Base-by-base conservation (phyloP, 2,329 filamentous ascomycete genomes). In the Phyllosticta paracitricarpa region DNA sequence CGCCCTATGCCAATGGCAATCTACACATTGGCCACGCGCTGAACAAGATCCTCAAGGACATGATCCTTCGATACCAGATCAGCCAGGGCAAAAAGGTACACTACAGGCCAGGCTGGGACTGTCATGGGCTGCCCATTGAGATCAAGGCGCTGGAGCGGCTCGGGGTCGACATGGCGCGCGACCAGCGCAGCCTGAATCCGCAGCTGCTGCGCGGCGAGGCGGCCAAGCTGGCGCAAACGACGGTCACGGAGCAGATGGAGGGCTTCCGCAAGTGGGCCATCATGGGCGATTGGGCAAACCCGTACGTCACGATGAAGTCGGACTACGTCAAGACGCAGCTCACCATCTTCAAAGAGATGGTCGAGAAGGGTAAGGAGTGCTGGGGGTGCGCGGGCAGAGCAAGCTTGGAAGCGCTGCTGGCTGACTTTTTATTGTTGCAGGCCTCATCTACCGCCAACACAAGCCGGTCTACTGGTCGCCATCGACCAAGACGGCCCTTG, bases 11-110 rank as follows among this genome's bases (percentile, higher is more conserved):
- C 65, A 99, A 99, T 76, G 94, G 94, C 14, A 83, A 82, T 54
- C 82, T 99, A 9, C 94, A 99, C 70, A 85, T 95, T 63, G 94
- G 94, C 2, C 94, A 99, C 79, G 91, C 94, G 40, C 79, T 99
- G 71, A 99, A 99, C 76, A 99, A 99, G 77, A 88, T 97, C 67
- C 80, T 96, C 63, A 99, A 99, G 78, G 94, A 99, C 75, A 89
- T 97, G 69, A 89, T 96, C 64, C 81, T 91, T 67, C 84, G 94
- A 51, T 85, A 88, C 64, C 86, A 96, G 76, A 78, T 97, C 63
- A 85, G 89, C 63, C 82, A 87, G 70, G 94, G 90, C 19, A 86
- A 83, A 66, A 81, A 84, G 64, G 86, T 97, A 35, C 81, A 85
- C 51, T 99, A 95, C 70, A 81, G 91, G 17, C 94, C 94, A 2